Evolutionary conservation across 2,329 filamentous ascomycete genomes (phyloP), one percentile per base, ranked within the genome.

Genomic region (Aspergillus arachidicola): DNA sequence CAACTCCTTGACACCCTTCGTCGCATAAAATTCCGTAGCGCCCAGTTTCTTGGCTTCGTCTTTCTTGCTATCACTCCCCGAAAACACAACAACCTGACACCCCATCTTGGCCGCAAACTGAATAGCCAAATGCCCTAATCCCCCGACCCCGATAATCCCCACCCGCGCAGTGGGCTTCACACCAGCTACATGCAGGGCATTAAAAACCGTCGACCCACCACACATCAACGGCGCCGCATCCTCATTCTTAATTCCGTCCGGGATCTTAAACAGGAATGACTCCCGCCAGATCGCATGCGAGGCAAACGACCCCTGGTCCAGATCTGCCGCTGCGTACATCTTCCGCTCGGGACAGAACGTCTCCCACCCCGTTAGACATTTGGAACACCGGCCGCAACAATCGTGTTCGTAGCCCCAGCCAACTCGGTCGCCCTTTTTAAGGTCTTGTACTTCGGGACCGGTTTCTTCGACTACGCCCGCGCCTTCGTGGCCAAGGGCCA

Each of bases 61-160:
- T 55, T 67, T 69, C 58, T 73, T 74, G 19, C 43, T 61, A 16
- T 66, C 57, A 14, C 64, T 68, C n/a, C 69, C 60, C 0, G 66
- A 69, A 2, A 74, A 63, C 4, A 69, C 71, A 4, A 73, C 72
- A n/a, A 74, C 73, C 48, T 91, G 86, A 30, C 87, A 88, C 19
- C 88, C 89, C 0, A 93, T 80, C 1, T 89, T 90, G 67, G 84
- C 86, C 0, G 89, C 87, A 73, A 85, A 92, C 66, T 91, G 83
- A n/a, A 93, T 76, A 1, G 85, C 91, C 65, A 92, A 87, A 69
- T 93, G 89, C 0, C 90, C 90, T 0, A 92, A 78, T 0, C 90
- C 90, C 12, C 90, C 90, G 9, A 92, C 59, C 0, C 66, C 64
- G n/a, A 93, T 88, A 3, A 94, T 82, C 16, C 91, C 92, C 65